Evolutionary conservation across 306 rosid species (phyloP), one percentile per base, ranked within the genome.

Genomic region (Lagenaria siceraria): DNA sequence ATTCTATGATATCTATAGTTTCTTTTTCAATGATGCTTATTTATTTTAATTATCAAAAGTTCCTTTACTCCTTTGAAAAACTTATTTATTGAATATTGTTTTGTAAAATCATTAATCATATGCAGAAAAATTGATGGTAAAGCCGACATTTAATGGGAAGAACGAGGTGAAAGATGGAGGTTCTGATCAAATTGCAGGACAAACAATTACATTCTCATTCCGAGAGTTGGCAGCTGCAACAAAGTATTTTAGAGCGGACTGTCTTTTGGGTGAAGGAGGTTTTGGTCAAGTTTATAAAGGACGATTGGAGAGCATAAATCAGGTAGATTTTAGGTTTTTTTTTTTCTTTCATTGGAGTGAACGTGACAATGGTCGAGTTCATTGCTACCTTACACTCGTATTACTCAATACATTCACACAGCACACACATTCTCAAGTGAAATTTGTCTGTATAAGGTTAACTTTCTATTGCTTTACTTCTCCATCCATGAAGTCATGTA

Each of bases 271-370:
- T 15, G 90, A 87, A 84, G 88, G 90, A 51, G 90, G 90, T 78
- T 87, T 87, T 72, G 90, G 90, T 74, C 85, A 81, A 78, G 90
- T 87, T 64, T 87, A 87, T 78, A 87, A 83, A 82, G 90, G 90
- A 69, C 78, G 84, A 42, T 75, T 87, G 80, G 90, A 87, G 77
- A 84, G 88, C 78, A 78, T 77, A 49, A 78, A 82, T 78, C 84
- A 87, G 90, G 90, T 87, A 58, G 33, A 46, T 68, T 68, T 68
- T 42, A 46, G 46, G n/a, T 46, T 0, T 35, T 42, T 35, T n/a
- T 7, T 54, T 31, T 42, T 10, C 14, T 40, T 27, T 52, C 31
- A 52, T 18, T 10, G 62, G 62, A 52, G 61, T 51, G 31, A 73
- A 51, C 61, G 10, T 73, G 61, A 73, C 9, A 73, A 22, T 51